phyloP scores from a whole-genome alignment of 495 filamentous ascomycete species.

The Daldinia concentrica region DNA sequence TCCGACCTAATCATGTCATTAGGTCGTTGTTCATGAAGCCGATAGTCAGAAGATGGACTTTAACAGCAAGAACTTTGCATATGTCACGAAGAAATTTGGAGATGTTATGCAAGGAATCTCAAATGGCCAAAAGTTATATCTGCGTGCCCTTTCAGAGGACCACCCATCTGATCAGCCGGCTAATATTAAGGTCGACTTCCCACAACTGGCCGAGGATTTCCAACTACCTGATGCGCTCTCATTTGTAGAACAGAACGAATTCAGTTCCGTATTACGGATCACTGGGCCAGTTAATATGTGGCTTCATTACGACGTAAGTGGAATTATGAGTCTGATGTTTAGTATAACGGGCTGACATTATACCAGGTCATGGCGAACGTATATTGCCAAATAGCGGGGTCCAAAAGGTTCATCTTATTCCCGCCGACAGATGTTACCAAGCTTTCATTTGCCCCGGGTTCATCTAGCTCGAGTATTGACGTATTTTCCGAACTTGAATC shows the following conservation, averaged over 20 bases:
- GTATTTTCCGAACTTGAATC: constrained; percentile 63
- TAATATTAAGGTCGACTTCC: constrained; percentile 74
- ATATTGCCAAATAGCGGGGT: constrained; percentile 79
- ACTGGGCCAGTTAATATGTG: constrained; percentile 88
- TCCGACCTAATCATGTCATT: constrained; percentile 37
- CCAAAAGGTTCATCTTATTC: constrained; percentile 77
- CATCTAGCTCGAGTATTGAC: constrained; percentile 78
- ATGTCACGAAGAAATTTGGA: constrained; percentile 72
- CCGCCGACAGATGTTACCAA: constrained; percentile 77
- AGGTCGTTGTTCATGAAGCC: constrained; percentile 78
- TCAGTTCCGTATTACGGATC: constrained; percentile 82
- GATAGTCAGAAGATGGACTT: constrained; percentile 77
- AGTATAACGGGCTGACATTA: constrained; percentile 21
- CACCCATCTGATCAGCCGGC: constrained; percentile 75
- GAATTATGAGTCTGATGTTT: background rate
- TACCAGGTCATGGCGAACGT: constrained; percentile 85
- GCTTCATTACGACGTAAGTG: constrained; percentile 86
- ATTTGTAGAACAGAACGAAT: constrained; percentile 67
- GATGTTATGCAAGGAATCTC: constrained; percentile 71
- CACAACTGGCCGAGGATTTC: constrained; percentile 74
- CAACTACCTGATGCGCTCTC: constrained; percentile 69
- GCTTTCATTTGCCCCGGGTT: constrained; percentile 75
- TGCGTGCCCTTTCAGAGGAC: constrained; percentile 75
- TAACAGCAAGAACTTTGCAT: constrained; percentile 81
- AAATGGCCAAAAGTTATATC: constrained; percentile 71